Evolutionary conservation across 1,284 basidiomycete genomes (phyloP).

Genomic region (Tetrapyrgos nigripes): DNA sequence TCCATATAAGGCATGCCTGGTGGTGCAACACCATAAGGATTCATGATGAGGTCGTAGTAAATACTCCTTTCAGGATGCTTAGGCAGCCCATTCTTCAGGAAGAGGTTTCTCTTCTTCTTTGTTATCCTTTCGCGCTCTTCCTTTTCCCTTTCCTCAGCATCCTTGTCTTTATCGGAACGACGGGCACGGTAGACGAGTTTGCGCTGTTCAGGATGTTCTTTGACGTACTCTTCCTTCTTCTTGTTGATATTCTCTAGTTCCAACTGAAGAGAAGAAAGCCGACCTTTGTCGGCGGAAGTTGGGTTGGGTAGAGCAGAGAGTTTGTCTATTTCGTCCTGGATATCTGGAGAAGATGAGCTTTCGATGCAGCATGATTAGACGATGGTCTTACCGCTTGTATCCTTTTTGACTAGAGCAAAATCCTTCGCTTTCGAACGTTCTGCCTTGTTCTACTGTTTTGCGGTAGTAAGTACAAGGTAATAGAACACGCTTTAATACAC

Average conservation of each 20-base stretch:
- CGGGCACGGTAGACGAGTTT: constrained; percentile 74
- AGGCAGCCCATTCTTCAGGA: constrained; percentile 83
- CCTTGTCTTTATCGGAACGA: constrained; percentile 33
- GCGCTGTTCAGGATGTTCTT: constrained; percentile 88
- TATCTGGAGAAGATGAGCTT: constrained; percentile 47
- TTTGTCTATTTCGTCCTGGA: constrained; percentile 74
- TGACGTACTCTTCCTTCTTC: constrained; percentile 90
- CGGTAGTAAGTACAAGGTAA: constrained; percentile 22
- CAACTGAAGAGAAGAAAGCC: constrained; percentile 70
- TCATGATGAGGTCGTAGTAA: constrained; percentile 94
- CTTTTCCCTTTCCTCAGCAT: constrained; percentile 46
- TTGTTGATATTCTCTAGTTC: constrained; percentile 82
- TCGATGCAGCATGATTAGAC: constrained; percentile 1
- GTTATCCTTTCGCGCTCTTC: constrained; percentile 50
- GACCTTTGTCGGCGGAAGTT: constrained; percentile 55
- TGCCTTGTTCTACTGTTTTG: constrained; percentile 84
- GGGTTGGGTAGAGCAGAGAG: constrained; percentile 56
- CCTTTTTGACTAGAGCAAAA: constrained; percentile 86
- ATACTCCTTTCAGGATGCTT: constrained; percentile 88
- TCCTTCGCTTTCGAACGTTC: constrained; percentile 80
- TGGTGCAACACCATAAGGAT: constrained; percentile 94
- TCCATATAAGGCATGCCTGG: constrained; percentile 96
- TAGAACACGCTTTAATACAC: constrained; percentile 26
- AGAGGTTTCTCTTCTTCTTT: constrained; percentile 67
- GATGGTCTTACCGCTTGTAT: constrained; percentile 68